Percentiles rank a stretch among this genome's conserved stretches.
These are phyloP conservation scores for Silene coronaria DNA, from an alignment of 179 eudicot species.

Conservation along the genomic window DNA sequence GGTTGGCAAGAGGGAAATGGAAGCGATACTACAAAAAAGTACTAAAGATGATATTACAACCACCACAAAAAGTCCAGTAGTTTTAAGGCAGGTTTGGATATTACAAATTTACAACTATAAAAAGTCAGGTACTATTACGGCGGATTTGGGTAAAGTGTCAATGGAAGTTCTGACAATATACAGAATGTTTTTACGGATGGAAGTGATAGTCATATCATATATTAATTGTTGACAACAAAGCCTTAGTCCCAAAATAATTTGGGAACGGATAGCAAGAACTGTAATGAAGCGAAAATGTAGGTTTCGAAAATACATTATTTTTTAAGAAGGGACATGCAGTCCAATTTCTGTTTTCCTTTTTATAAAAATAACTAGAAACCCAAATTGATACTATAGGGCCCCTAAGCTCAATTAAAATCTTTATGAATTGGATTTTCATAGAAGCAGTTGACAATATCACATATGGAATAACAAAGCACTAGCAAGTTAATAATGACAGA, in stretches of 20 bases:
- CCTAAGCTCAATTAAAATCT: neutral
- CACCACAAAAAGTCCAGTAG: too few relatives aligned
- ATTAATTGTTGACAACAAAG: neutral
- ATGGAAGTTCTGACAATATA: too few relatives aligned
- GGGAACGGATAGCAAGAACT: neutral
- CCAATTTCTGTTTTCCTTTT: neutral
- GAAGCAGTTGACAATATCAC: neutral
- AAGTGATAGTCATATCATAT: too few relatives aligned
- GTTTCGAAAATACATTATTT: too few relatives aligned
- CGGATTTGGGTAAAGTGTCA: too few relatives aligned
- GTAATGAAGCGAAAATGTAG: too few relatives aligned
- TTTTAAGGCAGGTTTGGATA: too few relatives aligned
- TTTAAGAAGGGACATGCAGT: too few relatives aligned
- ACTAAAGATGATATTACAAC: too few relatives aligned
- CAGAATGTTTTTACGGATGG: too few relatives aligned
- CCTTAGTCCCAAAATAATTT: neutral
- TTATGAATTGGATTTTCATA: neutral
- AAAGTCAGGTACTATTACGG: too few relatives aligned
- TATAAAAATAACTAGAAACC: neutral
- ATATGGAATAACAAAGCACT: neutral
- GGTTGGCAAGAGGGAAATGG: neutral
- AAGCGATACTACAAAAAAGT: neutral
- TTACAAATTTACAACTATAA: too few relatives aligned
- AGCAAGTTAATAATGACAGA: neutral
- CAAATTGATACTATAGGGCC: neutral